phyloP scores from a whole-genome alignment of 768 basidiomycete genomes.

The Obba rivulosa region DNA sequence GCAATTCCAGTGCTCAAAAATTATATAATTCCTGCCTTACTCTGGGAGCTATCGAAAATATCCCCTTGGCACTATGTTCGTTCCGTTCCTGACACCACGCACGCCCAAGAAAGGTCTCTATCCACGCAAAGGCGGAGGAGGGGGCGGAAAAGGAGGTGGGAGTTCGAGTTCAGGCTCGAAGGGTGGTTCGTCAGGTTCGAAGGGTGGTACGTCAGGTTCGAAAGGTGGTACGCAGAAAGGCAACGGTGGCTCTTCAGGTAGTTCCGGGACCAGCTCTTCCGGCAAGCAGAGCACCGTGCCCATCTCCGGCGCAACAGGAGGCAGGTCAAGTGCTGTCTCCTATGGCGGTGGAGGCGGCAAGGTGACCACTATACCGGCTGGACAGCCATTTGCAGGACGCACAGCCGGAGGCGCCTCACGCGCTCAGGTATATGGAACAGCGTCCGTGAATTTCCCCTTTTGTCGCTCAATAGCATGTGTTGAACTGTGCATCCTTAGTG shows the following conservation, averaged over 20 bases:
- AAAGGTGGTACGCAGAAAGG: constrained; percentile 10
- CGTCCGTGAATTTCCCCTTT: background rate
- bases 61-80: too few species aligned
- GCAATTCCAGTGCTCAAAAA: too few species aligned
- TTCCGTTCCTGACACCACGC: constrained; percentile 12
- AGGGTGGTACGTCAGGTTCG: constrained; percentile 10
- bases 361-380: constrained; percentile 19
- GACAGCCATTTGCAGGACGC: constrained; percentile 31
- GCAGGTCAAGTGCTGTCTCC: constrained; percentile 14
- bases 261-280: constrained; percentile 4
- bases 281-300: constrained; percentile 11
- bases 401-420: constrained; percentile 49
- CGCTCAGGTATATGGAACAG: constrained; percentile 6
- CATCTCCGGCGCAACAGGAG: constrained; percentile 17
- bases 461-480: background rate
- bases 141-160: constrained; percentile 4
- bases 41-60: too few species aligned
- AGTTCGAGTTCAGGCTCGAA: constrained; percentile 1
- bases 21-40: too few species aligned
- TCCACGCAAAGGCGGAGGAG: constrained; percentile 16
- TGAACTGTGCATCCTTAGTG: constrained; percentile 23
- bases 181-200: constrained; percentile 7
- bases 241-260: constrained; percentile 1
- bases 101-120: constrained; percentile 8
- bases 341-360: constrained; percentile 25